A percentile compares a stretch with the other conserved stretches of the same genome.
These are phyloP conservation scores for Rhizopogon sp. DNA, from an alignment of 768 basidiomycete genomes.

Conservation along the genomic window DNA sequence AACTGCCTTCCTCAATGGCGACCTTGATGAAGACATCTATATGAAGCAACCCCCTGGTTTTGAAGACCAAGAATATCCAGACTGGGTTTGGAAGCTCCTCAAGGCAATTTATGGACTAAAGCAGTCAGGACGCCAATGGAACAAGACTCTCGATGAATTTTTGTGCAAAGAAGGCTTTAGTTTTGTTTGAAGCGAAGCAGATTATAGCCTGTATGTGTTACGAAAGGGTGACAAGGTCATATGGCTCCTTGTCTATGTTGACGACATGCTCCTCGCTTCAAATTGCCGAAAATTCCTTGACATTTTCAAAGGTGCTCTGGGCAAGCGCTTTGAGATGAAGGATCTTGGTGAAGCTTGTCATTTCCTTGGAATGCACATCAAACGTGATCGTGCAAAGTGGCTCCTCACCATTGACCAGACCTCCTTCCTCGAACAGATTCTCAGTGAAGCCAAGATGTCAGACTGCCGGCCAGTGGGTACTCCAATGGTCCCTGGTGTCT, in stretches of 20 bases:
- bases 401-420: slow-evolving; percentile 24
- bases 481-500: neutral
- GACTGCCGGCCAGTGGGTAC: slow-evolving; percentile 8
- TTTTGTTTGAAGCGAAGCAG: slow-evolving; percentile 5
- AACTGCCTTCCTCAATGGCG: slow-evolving; percentile 13
- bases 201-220: slow-evolving; percentile 21
- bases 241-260: slow-evolving; percentile 24
- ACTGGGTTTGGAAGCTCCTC: slow-evolving; percentile 10
- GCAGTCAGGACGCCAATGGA: slow-evolving; percentile 23
- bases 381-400: slow-evolving; percentile 12
- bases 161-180: slow-evolving; percentile 13
- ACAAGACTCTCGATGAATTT: slow-evolving; percentile 10
- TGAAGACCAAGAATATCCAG: slow-evolving; percentile 6
- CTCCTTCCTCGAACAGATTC: slow-evolving; percentile 4
- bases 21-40: slow-evolving; percentile 23
- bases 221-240: slow-evolving; percentile 5
- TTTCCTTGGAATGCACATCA: slow-evolving; percentile 27
- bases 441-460: slow-evolving; percentile 11
- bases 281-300: neutral
- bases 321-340: neutral
- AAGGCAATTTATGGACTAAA: slow-evolving; percentile 27
- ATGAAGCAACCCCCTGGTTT: slow-evolving; percentile 16
- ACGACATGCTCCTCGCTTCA: slow-evolving; percentile 12
- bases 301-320: neutral
- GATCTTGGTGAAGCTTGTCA: slow-evolving; percentile 5